These are phyloP conservation scores for Pyronema omphalodes DNA, from an alignment of 495 filamentous ascomycete species.

Conservation along the genomic window DNA sequence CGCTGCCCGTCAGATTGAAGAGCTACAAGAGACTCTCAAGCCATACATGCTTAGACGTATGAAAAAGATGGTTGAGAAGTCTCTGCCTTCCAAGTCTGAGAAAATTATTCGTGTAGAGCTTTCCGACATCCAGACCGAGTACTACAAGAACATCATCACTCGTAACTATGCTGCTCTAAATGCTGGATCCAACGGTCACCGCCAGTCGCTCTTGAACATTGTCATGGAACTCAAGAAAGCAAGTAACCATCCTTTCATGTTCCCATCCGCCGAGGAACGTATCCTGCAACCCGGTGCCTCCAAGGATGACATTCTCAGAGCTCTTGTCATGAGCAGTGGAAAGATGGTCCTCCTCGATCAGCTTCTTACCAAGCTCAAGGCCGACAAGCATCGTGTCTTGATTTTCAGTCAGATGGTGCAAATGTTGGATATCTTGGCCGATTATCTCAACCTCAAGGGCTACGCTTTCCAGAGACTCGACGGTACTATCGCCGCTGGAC, in stretches of 20 bases:
- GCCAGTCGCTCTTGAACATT: conserved; percentile 91
- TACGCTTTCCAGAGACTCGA: conserved; percentile 88
- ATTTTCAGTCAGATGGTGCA: conserved; percentile 99
- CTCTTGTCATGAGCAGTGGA: conserved; percentile 84
- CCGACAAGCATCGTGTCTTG: conserved; percentile 81
- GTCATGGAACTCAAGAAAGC: conserved; percentile 99
- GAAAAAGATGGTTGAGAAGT: conserved; percentile 90
- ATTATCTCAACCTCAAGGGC: conserved; percentile 76
- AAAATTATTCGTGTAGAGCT: conserved; percentile 97
- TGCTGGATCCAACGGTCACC: conserved; percentile 67
- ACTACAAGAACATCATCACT: conserved; percentile 97
- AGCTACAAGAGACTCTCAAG: conserved; percentile 30
- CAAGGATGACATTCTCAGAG: conserved; percentile 74
- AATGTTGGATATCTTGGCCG: conserved; percentile 87
- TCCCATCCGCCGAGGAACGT: conserved; percentile 75
- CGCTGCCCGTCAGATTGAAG: conserved; percentile 42
- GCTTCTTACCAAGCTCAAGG: conserved; percentile 73
- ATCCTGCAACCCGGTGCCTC: conserved; percentile 56
- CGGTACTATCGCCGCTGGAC: conserved; percentile 72
- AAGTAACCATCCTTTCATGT: conserved; percentile 97
- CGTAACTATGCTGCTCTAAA: conserved; percentile 91
- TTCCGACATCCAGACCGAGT: conserved; percentile 86
- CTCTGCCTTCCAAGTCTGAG: conserved; percentile 87
- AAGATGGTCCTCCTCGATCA: conserved; percentile 99
- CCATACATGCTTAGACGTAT: conserved; percentile 93